Percentiles rank a stretch among this genome's conserved stretches.
These are phyloP conservation scores for Pleurotus pulmonarius DNA, from an alignment of 768 basidiomycete genomes.

Conservation along the genomic window DNA sequence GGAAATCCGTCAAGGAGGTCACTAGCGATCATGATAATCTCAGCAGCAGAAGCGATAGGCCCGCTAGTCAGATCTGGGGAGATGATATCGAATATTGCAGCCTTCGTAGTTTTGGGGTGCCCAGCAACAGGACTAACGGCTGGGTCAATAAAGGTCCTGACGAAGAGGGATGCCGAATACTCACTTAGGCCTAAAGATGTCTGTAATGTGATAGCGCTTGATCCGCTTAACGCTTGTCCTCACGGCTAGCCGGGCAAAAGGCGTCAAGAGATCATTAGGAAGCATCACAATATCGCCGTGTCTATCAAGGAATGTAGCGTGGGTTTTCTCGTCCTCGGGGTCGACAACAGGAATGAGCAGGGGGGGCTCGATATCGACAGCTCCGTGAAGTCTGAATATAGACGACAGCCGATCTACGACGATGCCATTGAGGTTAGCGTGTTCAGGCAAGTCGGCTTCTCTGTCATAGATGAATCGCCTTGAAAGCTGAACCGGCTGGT, in stretches of 20 bases:
- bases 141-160: constrained; percentile 5
- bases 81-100: constrained; percentile 82
- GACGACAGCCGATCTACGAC: constrained; percentile 74
- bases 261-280: constrained; percentile 67
- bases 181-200: constrained; percentile 69
- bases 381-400: constrained; percentile 87
- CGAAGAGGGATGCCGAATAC: constrained; percentile 11
- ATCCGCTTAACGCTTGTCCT: constrained; percentile 62
- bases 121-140: constrained; percentile 56
- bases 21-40: constrained; percentile 66
- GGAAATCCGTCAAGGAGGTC: constrained; percentile 71
- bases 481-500: constrained; percentile 59
- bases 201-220: constrained; percentile 78
- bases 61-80: constrained; percentile 65
- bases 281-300: constrained; percentile 74
- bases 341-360: constrained; percentile 73
- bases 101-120: constrained; percentile 70
- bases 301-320: constrained; percentile 75
- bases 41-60: constrained; percentile 67
- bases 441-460: constrained; percentile 63
- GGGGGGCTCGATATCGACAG: constrained; percentile 83
- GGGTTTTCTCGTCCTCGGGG: constrained; percentile 57
- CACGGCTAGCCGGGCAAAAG: constrained; percentile 83
- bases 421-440: constrained; percentile 66
- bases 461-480: constrained; percentile 74